A percentile compares a stretch with the other conserved stretches of the same genome.
These are phyloP conservation scores for Stenocarpella maydis DNA, from an alignment of 2,329 filamentous ascomycete species.

Conservation along the genomic window DNA sequence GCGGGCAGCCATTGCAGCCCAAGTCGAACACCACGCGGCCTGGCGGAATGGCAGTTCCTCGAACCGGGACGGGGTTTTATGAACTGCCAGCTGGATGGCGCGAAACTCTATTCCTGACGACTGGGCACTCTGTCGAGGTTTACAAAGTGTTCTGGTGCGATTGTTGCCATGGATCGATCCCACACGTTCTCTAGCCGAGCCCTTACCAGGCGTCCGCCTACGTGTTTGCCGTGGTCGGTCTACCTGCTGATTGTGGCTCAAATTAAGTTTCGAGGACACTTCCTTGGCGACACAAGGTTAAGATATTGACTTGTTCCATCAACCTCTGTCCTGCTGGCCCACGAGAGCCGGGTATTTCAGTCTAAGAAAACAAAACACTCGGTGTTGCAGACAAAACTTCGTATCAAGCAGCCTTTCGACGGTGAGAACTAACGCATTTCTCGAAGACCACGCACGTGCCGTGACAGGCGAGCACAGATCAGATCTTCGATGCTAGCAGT, in stretches of 20 bases:
- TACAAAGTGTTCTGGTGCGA: not conserved
- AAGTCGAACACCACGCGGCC: conserved; percentile 13
- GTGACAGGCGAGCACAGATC: conserved; percentile 19
- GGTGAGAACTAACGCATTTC: not conserved
- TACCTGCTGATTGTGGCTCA: not conserved
- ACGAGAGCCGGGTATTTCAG: not conserved
- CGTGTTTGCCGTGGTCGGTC: not conserved
- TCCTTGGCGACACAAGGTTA: conserved; percentile 18
- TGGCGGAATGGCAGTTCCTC: conserved; percentile 12
- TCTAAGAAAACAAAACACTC: not conserved
- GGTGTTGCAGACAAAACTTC: conserved; percentile 14
- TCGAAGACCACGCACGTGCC: not conserved
- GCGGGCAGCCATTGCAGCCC: not conserved
- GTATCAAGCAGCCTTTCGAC: not conserved
- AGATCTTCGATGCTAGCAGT: not conserved
- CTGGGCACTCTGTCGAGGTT: not conserved
- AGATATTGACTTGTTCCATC: conserved; percentile 16
- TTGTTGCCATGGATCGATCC: no score
- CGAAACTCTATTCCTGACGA: not conserved
- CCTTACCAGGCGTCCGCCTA: not conserved
- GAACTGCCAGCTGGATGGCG: conserved; percentile 5
- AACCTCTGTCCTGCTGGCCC: not conserved
- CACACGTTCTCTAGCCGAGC: not conserved
- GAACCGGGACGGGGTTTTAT: conserved; percentile 5
- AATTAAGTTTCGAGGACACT: conserved; percentile 4